Conservation (phyloP, 2,329 filamentous ascomycete species). For the Verticillium zaregamsianum region DNA sequence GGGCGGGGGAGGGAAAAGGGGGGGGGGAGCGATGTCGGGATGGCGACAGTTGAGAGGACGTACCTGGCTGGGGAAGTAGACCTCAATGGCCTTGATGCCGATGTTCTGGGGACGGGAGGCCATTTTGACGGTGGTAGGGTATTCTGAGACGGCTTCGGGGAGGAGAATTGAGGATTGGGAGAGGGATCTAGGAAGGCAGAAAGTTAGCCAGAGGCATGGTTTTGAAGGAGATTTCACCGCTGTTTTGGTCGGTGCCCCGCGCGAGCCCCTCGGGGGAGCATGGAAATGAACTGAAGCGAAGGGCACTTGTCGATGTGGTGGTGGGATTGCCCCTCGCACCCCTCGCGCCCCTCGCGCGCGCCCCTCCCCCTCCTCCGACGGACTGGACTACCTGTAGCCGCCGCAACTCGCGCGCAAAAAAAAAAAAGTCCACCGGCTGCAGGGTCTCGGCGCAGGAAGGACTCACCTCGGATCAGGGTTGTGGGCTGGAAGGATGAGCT, state of each 20-base stretch:
- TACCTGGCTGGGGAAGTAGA: conserved; percentile 85
- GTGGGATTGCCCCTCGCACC: neutral
- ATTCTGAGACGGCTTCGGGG: neutral
- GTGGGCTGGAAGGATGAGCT: neutral
- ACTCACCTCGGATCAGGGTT: neutral
- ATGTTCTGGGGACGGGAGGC: conserved; percentile 77
- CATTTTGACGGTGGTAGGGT: conserved; percentile 40
- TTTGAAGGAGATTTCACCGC: conserved; percentile 13
- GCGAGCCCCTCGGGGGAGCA: neutral
- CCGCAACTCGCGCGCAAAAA: neutral
- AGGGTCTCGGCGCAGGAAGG: neutral
- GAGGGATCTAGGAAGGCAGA: neutral
- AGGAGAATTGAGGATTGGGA: neutral
- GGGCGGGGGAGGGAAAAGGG: conserved; percentile 14
- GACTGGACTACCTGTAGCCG: neutral
- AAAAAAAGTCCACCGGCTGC: neutral
- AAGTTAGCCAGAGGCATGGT: conserved; percentile 6
- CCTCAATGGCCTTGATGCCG: conserved; percentile 89
- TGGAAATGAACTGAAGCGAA: neutral
- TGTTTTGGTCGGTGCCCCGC: conserved; percentile 8
- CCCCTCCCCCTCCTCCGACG: neutral
- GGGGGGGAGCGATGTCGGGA: conserved; percentile 3
- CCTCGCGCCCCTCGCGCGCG: neutral
- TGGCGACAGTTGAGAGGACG: conserved; percentile 23
- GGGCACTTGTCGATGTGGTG: neutral